Conservation (phyloP, 1,284 basidiomycete genomes). For the Tranzscheliella williamsii region DNA sequence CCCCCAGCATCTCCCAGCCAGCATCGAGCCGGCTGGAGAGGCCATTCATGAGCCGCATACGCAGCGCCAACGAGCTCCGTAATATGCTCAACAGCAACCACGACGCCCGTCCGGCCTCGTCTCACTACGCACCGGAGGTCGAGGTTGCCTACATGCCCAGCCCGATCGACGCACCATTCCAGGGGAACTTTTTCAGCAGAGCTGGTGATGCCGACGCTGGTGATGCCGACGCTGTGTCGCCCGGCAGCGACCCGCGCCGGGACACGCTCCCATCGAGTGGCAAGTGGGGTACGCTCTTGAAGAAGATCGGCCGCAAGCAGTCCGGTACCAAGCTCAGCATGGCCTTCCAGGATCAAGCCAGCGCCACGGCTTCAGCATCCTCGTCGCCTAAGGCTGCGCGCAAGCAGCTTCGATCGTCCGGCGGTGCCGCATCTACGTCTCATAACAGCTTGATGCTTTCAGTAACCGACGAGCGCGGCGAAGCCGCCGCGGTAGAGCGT, state of each 20-base stretch:
- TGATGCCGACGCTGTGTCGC: not conserved
- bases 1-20: not conserved
- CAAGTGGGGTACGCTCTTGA: constrained; percentile 39
- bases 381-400: constrained; percentile 16
- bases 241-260: not conserved
- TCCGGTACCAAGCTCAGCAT: constrained; percentile 23
- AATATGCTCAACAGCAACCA: constrained; percentile 5
- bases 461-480: not conserved
- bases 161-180: constrained; percentile 1
- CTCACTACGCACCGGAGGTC: not conserved
- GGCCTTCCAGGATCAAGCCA: constrained; percentile 6
- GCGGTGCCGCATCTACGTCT: no score
- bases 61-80: constrained; percentile 31
- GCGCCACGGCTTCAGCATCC: constrained; percentile 13
- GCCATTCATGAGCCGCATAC: constrained; percentile 18
- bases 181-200: no score
- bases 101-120: not conserved
- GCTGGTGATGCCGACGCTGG: not conserved
- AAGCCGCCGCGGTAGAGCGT: not conserved
- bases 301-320: constrained; percentile 41
- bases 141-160: not conserved
- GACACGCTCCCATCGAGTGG: constrained; percentile 3
- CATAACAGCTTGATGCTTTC: not conserved
- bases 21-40: constrained; percentile 1
- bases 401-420: constrained; percentile 16